Percentiles rank a stretch among this genome's conserved stretches.
These are phyloP conservation scores for Trichoderma atroviride DNA, from an alignment of 2,329 filamentous ascomycete genomes.

Conservation along the genomic window DNA sequence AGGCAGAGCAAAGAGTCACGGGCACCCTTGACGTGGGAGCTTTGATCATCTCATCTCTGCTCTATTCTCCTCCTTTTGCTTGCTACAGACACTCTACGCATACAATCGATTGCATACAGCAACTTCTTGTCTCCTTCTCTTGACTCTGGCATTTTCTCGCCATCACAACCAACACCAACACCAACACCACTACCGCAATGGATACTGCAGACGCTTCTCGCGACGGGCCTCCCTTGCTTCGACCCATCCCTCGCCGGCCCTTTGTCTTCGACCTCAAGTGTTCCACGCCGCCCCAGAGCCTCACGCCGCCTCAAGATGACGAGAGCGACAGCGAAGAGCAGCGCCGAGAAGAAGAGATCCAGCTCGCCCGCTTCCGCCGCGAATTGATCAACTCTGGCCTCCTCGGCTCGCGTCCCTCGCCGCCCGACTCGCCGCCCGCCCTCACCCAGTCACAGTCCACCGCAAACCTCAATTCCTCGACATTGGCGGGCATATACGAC, in stretches of 20 bases:
- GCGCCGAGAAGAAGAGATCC: constrained; percentile 26
- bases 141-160: background rate
- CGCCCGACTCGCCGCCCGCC: constrained; percentile 39
- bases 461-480: constrained; percentile 84
- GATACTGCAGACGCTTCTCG: constrained; percentile 40
- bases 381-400: constrained; percentile 41
- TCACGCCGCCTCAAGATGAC: constrained; percentile 48
- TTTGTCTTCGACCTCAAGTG: constrained; percentile 62
- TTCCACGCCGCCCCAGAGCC: constrained; percentile 43
- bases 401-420: constrained; percentile 43
- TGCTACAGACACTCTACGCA: background rate
- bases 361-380: constrained; percentile 30
- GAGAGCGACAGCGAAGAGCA: constrained; percentile 34
- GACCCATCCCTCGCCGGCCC: constrained; percentile 71
- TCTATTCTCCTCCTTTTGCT: background rate
- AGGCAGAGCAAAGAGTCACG: background rate
- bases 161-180: background rate
- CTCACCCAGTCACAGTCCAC: constrained; percentile 75
- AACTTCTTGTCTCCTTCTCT: background rate
- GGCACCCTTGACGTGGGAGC: background rate
- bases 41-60: background rate
- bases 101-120: background rate
- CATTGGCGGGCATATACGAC: constrained; percentile 88
- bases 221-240: constrained; percentile 59
- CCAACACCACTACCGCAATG: background rate